Percentiles rank a stretch among this genome's conserved stretches.
Evolutionary conservation across 306 rosid species (phyloP).

Genomic region (Quercus robur): DNA sequence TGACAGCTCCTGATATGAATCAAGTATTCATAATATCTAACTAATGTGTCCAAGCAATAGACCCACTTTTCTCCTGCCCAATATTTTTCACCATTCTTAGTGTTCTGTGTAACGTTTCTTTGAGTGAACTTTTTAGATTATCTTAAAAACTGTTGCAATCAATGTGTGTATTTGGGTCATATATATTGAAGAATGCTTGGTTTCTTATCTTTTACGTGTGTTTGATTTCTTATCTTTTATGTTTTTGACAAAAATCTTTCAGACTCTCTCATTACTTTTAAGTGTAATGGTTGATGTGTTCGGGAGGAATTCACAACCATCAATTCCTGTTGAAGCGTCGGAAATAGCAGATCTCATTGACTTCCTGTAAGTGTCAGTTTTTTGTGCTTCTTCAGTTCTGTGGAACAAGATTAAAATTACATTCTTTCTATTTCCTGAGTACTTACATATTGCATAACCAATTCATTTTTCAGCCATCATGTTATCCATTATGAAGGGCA

Average conservation of each 20-base stretch:
- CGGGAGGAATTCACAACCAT: conserved; percentile 79
- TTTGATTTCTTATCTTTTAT: conserved; percentile 17
- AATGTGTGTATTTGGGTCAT: not conserved
- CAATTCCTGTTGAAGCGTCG: conserved; percentile 54
- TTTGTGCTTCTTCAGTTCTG: not conserved
- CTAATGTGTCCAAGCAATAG: not conserved
- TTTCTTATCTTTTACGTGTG: conserved; percentile 15
- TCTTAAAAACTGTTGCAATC: not conserved
- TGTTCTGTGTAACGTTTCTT: not conserved
- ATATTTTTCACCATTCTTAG: not conserved
- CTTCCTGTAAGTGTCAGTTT: conserved; percentile 66
- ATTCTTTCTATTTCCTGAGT: conserved; percentile 6
- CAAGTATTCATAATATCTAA: not conserved
- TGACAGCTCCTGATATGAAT: not conserved
- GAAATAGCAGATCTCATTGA: conserved; percentile 83
- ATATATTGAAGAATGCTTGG: not conserved
- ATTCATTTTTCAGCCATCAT: conserved; percentile 66
- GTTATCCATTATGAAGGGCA: conserved; percentile 92
- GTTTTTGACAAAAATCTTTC: conserved; percentile 24
- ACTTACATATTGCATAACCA: conserved; percentile 2
- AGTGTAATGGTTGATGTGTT: conserved; percentile 78
- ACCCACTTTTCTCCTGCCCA: not conserved
- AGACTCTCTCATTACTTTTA: conserved; percentile 73
- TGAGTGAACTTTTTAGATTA: not conserved
- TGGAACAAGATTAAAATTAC: not conserved